Evolutionary conservation across 75 land plant genomes (phyloP).

Genomic region (Selaginella tamariscina): DNA sequence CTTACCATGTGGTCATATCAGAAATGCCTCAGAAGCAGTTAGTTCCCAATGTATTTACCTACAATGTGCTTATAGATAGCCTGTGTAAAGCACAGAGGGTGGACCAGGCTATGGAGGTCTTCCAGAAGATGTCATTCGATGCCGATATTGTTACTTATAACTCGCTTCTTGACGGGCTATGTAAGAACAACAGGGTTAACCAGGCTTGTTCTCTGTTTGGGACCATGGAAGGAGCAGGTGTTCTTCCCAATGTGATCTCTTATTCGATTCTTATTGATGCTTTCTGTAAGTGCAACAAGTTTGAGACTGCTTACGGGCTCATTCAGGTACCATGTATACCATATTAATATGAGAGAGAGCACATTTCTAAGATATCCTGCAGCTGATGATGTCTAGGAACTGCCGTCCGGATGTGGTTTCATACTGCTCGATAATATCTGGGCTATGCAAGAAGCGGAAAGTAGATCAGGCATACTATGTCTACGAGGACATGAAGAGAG

Average conservation of each 20-base stretch:
- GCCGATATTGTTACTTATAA: neutral
- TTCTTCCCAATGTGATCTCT: neutral
- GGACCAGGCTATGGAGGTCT: neutral
- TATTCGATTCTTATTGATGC: neutral
- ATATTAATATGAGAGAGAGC: too few relatives aligned
- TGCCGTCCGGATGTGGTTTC: slow-evolving; percentile 28
- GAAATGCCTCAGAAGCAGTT: slow-evolving; percentile 37
- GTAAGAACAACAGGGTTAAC: neutral
- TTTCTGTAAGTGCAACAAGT: neutral
- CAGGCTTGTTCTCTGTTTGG: neutral
- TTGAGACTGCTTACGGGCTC: neutral
- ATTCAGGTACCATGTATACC: too few relatives aligned
- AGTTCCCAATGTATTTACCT: slow-evolving; percentile 32
- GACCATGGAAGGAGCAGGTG: neutral
- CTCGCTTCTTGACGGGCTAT: neutral
- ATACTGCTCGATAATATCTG: slow-evolving; percentile 26
- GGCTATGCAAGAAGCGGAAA: slow-evolving; percentile 22
- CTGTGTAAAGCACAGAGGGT: slow-evolving; percentile 24
- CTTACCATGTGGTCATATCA: neutral
- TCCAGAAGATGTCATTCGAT: neutral
- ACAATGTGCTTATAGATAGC: slow-evolving; percentile 50
- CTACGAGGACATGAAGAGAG: slow-evolving; percentile 15
- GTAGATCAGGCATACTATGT: slow-evolving; percentile 17
- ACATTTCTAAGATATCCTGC: too few relatives aligned
- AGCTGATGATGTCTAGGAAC: neutral